phyloP scores from a whole-genome alignment of 2,329 filamentous ascomycete species.

The Diaporthe vexans region DNA sequence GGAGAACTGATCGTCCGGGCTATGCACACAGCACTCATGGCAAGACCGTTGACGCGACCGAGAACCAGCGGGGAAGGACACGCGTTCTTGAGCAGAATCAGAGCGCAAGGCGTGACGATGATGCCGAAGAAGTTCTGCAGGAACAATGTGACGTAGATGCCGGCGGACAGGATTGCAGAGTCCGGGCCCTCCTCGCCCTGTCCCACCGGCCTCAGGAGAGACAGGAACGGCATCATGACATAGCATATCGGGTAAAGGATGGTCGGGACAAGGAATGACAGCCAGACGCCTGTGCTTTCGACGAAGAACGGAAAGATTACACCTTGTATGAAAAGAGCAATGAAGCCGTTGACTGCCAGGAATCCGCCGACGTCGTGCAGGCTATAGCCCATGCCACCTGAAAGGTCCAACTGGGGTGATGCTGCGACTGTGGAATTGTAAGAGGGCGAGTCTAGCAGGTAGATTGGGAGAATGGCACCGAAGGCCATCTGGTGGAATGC shows the following conservation, averaged over 20 bases:
- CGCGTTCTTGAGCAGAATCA: slow-evolving; percentile 81
- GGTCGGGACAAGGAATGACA: slow-evolving; percentile 74
- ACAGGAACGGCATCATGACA: slow-evolving; percentile 77
- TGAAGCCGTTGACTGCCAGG: slow-evolving; percentile 75
- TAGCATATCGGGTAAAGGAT: slow-evolving; percentile 77
- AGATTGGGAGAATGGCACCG: slow-evolving; percentile 57
- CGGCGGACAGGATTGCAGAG: slow-evolving; percentile 63
- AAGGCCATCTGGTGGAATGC: slow-evolving; percentile 63
- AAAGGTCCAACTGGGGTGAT: slow-evolving; percentile 53
- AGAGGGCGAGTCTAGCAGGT: slow-evolving; percentile 56
- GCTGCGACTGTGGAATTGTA: slow-evolving; percentile 30
- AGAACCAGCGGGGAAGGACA: slow-evolving; percentile 73
- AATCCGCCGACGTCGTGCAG: slow-evolving; percentile 78
- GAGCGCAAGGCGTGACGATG: slow-evolving; percentile 75
- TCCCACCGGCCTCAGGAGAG: slow-evolving; percentile 62
- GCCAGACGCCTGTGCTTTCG: slow-evolving; percentile 76
- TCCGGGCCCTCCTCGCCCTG: background rate
- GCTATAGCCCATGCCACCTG: slow-evolving; percentile 76
- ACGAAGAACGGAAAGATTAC: slow-evolving; percentile 59
- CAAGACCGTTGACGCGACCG: slow-evolving; percentile 80
- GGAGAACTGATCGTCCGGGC: slow-evolving; percentile 79
- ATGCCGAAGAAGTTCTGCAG: slow-evolving; percentile 78
- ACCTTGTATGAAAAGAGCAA: slow-evolving; percentile 81
- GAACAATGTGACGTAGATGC: slow-evolving; percentile 75
- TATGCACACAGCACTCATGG: slow-evolving; percentile 79